Evolutionary conservation across 2,329 filamentous ascomycete species (phyloP), one percentile per base, ranked within the genome.

Genomic region (Furcasterigmium sp.): DNA sequence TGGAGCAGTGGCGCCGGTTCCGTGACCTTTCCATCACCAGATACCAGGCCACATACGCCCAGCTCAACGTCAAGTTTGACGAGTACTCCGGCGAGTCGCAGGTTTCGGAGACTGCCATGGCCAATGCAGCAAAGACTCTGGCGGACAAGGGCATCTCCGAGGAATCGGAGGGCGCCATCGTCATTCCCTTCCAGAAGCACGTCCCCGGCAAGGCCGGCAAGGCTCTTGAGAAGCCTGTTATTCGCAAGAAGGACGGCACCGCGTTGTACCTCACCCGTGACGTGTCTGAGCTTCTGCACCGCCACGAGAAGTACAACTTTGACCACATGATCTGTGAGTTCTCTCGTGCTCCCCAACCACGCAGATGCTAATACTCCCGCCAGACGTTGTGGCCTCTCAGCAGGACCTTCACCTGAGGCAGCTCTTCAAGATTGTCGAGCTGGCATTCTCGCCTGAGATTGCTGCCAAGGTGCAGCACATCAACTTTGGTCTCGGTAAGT

Each of bases 221-320:
- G 68, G 79, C 76, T 46, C 75, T 88, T 10, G 85, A 84, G 53
- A 82, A 80, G 56, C 78, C 84, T 20, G 76, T 90, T 42, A 76
- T 90, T 46, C 78, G 83, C 51, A 86, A 87, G 67, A 80, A 78
- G 52, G 82, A 87, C 50, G 86, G 86, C 43, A 88, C 84, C 11
- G 85, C 84, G 32, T 75, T 88, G 26, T 91, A 91, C 59, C 73
- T 91, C 37, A 87, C 87, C 40, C 80, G 86, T 51, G 85, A 91
- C 61, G 84, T 91, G 49, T 85, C 82, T 52, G 84, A 89, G 56
- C 76, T 87, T 21, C 65, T 89, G 42, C 76, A 81, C 55, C 78
- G 86, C 44, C 67, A 71, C 35, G 69, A 76, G 37, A 73, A 74
- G 50, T 72, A 72, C 49, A 37, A 44, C 34, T 49, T 52, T 32